phyloP scores from a whole-genome alignment of 2,329 filamentous ascomycete species.

The Calonectria naviculata region DNA sequence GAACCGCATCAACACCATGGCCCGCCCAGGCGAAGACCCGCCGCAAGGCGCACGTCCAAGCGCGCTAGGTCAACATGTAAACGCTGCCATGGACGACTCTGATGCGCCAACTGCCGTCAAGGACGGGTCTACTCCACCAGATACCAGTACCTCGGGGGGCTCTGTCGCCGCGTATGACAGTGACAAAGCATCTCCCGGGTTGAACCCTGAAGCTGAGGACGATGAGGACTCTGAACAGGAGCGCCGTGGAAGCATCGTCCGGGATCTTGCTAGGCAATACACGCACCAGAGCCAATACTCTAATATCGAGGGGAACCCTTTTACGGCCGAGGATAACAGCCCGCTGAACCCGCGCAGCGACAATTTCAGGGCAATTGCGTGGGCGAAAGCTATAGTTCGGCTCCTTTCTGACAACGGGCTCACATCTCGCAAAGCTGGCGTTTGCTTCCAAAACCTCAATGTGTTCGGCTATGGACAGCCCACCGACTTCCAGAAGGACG shows the following conservation, averaged over 20 bases:
- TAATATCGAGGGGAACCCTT: constrained; percentile 38
- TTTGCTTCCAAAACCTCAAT: constrained; percentile 72
- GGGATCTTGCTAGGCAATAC: constrained; percentile 62
- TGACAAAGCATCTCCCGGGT: constrained; percentile 9
- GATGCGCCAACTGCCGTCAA: constrained; percentile 8
- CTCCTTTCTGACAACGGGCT: constrained; percentile 28
- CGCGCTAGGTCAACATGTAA: neutral
- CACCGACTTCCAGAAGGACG: constrained; percentile 76
- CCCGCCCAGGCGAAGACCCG: neutral
- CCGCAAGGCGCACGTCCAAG: neutral
- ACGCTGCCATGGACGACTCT: constrained; percentile 1
- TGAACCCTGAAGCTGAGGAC: constrained; percentile 43
- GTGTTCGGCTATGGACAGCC: constrained; percentile 75
- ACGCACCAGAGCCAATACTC: constrained; percentile 65
- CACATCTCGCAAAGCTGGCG: constrained; percentile 55
- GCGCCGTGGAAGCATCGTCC: constrained; percentile 51
- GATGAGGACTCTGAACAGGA: constrained; percentile 52
- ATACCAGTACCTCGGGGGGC: neutral
- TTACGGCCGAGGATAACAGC: constrained; percentile 51
- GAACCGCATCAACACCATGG: constrained; percentile 6
- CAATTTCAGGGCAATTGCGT: constrained; percentile 30
- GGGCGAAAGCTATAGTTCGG: constrained; percentile 35
- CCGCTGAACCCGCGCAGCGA: constrained; percentile 55
- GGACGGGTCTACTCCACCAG: constrained; percentile 6
- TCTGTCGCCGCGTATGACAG: neutral